These are phyloP conservation scores for Berkeleyomyces basicola DNA, from an alignment of 2,329 filamentous ascomycete species.

Conservation along the genomic window DNA sequence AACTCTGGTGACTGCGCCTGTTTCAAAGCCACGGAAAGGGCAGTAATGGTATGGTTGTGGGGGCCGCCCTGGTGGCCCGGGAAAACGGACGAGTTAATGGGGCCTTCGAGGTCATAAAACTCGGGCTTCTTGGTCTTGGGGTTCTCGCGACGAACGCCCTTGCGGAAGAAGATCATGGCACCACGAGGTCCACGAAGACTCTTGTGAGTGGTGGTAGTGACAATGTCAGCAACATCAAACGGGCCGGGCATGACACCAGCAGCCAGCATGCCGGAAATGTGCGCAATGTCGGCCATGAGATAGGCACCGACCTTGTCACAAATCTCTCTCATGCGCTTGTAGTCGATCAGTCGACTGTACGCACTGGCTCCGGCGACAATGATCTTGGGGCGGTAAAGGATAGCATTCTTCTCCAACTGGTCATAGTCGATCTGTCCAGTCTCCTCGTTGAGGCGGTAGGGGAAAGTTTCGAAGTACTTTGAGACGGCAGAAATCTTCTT, in stretches of 20 bases:
- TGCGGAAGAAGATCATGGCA: slow-evolving; percentile 97
- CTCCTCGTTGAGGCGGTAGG: slow-evolving; percentile 77
- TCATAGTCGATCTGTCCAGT: slow-evolving; percentile 94
- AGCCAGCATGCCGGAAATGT: slow-evolving; percentile 87
- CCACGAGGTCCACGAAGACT: slow-evolving; percentile 86
- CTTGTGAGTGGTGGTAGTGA: slow-evolving; percentile 97
- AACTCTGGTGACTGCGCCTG: slow-evolving; percentile 84
- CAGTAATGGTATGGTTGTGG: slow-evolving; percentile 98
- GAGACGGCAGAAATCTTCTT: slow-evolving; percentile 97
- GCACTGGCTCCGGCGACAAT: slow-evolving; percentile 90
- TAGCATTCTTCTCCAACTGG: slow-evolving; percentile 70
- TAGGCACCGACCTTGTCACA: slow-evolving; percentile 86
- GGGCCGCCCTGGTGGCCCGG: slow-evolving; percentile 95
- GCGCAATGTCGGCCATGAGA: slow-evolving; percentile 88
- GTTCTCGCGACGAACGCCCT: slow-evolving; percentile 69
- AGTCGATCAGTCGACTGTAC: slow-evolving; percentile 92
- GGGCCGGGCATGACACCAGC: slow-evolving; percentile 82
- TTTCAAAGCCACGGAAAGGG: slow-evolving; percentile 82
- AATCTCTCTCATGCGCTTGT: slow-evolving; percentile 78
- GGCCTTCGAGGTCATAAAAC: slow-evolving; percentile 76
- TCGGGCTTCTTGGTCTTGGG: slow-evolving; percentile 73
- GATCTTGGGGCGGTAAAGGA: slow-evolving; percentile 85
- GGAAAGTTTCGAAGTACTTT: slow-evolving; percentile 96
- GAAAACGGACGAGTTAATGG: slow-evolving; percentile 95
- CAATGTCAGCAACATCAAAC: slow-evolving; percentile 79